Evolutionary conservation across 2,329 filamentous ascomycete species (phyloP).

Genomic region (Diaporthe destruens): DNA sequence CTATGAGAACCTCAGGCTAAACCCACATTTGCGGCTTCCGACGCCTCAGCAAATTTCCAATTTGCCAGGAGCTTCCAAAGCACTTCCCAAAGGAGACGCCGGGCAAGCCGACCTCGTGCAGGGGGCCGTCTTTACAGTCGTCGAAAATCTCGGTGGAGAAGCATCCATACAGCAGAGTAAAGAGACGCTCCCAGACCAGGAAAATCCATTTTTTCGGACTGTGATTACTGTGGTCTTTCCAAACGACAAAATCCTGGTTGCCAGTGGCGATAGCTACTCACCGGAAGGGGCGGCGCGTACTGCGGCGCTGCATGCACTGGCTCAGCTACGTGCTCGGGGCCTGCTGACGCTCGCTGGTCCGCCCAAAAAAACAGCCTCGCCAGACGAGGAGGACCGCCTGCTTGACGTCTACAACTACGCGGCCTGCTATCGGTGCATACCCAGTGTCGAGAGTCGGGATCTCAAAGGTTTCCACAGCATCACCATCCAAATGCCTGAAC

Average conservation of each 20-base stretch:
- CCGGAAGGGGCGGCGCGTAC: not conserved
- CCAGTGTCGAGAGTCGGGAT: not conserved
- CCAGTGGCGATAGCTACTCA: not conserved
- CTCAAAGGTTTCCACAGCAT: not conserved
- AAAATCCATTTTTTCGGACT: not conserved
- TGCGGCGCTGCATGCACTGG: constrained; percentile 19
- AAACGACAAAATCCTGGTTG: not conserved
- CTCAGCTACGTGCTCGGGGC: not conserved
- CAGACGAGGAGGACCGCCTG: not conserved
- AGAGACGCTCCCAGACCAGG: not conserved
- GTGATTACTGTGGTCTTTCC: not conserved
- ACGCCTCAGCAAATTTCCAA: not conserved
- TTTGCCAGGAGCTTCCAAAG: not conserved
- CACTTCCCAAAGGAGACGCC: not conserved
- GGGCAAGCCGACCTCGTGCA: not conserved
- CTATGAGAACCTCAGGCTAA: not conserved
- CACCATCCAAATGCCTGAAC: constrained; percentile 28
- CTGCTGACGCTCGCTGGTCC: not conserved
- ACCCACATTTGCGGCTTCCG: not conserved
- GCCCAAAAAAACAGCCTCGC: not conserved
- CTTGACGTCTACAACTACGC: constrained; percentile 37
- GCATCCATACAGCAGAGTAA: not conserved
- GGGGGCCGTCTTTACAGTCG: not conserved
- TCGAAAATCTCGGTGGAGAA: not conserved
- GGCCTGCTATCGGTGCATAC: constrained; percentile 27